Base-by-base conservation (phyloP, 2,329 filamentous ascomycete genomes). In the Lithohypha guttulata region DNA sequence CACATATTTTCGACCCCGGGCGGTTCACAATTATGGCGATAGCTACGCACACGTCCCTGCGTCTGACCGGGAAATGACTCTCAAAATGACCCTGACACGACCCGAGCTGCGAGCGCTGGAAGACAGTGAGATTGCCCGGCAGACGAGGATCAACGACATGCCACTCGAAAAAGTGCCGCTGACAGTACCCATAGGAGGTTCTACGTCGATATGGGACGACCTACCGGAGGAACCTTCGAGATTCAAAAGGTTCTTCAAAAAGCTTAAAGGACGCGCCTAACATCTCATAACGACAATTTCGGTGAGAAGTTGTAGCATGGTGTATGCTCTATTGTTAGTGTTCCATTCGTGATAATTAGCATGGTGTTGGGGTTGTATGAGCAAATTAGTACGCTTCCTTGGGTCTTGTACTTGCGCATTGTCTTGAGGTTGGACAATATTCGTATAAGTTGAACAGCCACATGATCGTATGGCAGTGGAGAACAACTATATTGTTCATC, bases 71-170 rank as follows among this genome's bases (percentile, higher is more conserved):
- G 87, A 96, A 59, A 95, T 95, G 87, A 96, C 91, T 2, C 64
- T 96, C 34, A 83, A 87, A 34, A 93, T 96, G 86, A 96, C 89
- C 0, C 71, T 96, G 39, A 96, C 91, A 3, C 71, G 87, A 32
- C 84, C 86, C 0, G 89, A 96, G 56, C 70, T 96, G 33, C 78
- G 86, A 22, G 56, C 45, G 4, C 44, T 48, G 28, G 79, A 79
- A 3, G 70, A 79, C 46, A 81, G 89, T 45, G 75, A 80, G 8
- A 70, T 79, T 44, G 69, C 84, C 11, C 84, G 86, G 52, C 77
- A 77, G 28, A 83, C 78, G 76, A 74, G 80, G 52, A 63, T 63
- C 21, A 44, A 64, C 48, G 59, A 69, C 47, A 66, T 76, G 44
- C 70, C 73, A 2, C 57, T 77, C 22, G 66, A 69, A n/a, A 56